Base-by-base conservation (phyloP, 202 grass and related monocot species). In the Bolboschoenoplectus hybrid region DNA sequence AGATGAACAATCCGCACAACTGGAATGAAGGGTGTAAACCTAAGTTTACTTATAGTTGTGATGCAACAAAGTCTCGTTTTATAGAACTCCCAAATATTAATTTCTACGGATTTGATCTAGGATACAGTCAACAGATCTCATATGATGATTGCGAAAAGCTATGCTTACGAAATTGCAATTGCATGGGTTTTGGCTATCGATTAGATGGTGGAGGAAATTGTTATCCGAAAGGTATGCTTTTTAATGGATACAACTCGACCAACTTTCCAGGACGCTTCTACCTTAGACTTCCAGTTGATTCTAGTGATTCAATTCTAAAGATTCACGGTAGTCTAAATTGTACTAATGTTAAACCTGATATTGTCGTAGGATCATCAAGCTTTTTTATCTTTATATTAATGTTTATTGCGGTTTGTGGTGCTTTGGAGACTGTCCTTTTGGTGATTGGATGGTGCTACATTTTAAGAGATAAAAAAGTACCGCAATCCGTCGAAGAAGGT, bases 301-400 rank as follows among this genome's bases (percentile, higher is more conserved):
- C 80, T 9, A 35, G 64, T 17, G 26, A 46, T 10, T 81, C 80
- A 6, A 9, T 81, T 41, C 17, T 17, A 68, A 6, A 5, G 32
- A 78, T 76, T 43, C 43, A 85, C 16, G 5, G 55, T 67, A 45
- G 17, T 68, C 84, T 95, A 35, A 63, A 52, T 17, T 95, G 93
- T 20, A 45, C 52, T 9, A 64, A 57, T 39, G 6, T 4, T 17
- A 85, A 6, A 52, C 82, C 84, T 12, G 81, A 75, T 40, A n/a
- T 87, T 34, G 83, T 87, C 40, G 11, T 85, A 64, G 87, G 89
- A 16, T 78, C 45, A 17, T 81, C 87, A 67, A 80, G 52, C 55
- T 81, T 93, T 86, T 95, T 92, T 63, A 88, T 68, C 75, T 95
- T 91, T 80, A 70, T 95, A n/a, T 95, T 84, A 51, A 82, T 88